Evolutionary conservation across 2,329 filamentous ascomycete species (phyloP), one percentile per base, ranked within the genome.

Genomic region (Chaetomium sp.): DNA sequence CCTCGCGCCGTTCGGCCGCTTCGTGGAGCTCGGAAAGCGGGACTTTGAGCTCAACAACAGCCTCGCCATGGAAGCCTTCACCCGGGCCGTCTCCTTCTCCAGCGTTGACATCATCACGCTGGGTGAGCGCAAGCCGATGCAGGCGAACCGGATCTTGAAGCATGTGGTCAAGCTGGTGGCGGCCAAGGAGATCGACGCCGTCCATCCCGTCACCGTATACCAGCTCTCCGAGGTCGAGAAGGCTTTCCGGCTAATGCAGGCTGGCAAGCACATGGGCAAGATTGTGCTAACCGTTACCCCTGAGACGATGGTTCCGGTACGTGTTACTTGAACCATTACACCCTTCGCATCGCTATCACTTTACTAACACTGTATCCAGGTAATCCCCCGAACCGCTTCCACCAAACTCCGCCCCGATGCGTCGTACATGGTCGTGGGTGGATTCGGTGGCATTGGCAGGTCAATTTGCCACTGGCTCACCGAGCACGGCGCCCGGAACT

Each of bases 11-110:
- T 65, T 64, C 33, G 68, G 68, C 8, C 57, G 50, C 2, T 49
- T 70, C 21, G 56, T 70, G 4, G 68, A 70, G 59, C 42, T 67
- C 9, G 68, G 68, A 7, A 65, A 68, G 60, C 53, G 55, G 2
- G 68, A 70, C 57, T 38, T 66, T 79, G 68, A 76, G 0, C 75
- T 76, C 0, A 75, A 78, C 25, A 77, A 75, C 1, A 70, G 74
- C 6, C 73, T 85, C 4, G 76, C 78, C 1, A 81, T 85, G 80
- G 67, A 75, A 0, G 73, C 75, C 0, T 85, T 86, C 47, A 71
- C 76, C 3, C 67, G 65, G 0, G 77, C 76, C 4, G 72, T 76
- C 0, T 73, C 72, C 1, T 79, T 77, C 31, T 66, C 69, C 16
- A 74, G 74, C 50, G 65, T 81, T 1, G 77, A 80, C 25, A 53